A percentile compares a stretch with the other conserved stretches of the same genome.
Conservation (phyloP, 495 filamentous ascomycete genomes). For the Platismatia glauca region DNA sequence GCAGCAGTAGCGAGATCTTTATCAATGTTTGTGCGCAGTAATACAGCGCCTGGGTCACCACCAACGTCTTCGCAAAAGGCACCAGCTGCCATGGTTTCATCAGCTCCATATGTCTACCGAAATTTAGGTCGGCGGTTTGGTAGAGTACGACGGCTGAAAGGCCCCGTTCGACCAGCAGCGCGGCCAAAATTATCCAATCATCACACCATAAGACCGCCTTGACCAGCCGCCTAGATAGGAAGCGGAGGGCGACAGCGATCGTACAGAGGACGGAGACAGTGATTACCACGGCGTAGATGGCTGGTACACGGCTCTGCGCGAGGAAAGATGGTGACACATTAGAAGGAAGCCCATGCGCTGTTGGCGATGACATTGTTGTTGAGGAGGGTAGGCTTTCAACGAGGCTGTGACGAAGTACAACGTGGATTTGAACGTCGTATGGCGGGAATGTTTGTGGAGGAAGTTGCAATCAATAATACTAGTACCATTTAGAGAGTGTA, state of each 20-base stretch:
- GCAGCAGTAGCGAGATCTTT: slow-evolving; percentile 40
- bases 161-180: slow-evolving; percentile 23
- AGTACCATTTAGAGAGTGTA: background rate
- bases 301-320: slow-evolving; percentile 3
- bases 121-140: slow-evolving; percentile 3
- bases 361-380: background rate
- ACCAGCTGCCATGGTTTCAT: slow-evolving; percentile 28
- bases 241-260: slow-evolving; percentile 27
- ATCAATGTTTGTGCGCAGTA: slow-evolving; percentile 34
- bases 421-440: background rate
- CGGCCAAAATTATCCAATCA: slow-evolving; percentile 30
- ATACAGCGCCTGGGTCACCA: slow-evolving; percentile 39
- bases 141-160: slow-evolving; percentile 9
- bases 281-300: slow-evolving; percentile 5
- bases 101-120: slow-evolving; percentile 30
- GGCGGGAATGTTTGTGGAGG: no score
- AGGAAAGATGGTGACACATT: background rate
- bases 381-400: background rate
- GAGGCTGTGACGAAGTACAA: background rate
- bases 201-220: slow-evolving; percentile 33
- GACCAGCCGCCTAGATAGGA: slow-evolving; percentile 25
- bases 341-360: background rate
- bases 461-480: background rate
- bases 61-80: slow-evolving; percentile 32
- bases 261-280: slow-evolving; percentile 28